Base-by-base conservation (phyloP, 805 yeast species). In the Metschnikowia corniflorae region DNA sequence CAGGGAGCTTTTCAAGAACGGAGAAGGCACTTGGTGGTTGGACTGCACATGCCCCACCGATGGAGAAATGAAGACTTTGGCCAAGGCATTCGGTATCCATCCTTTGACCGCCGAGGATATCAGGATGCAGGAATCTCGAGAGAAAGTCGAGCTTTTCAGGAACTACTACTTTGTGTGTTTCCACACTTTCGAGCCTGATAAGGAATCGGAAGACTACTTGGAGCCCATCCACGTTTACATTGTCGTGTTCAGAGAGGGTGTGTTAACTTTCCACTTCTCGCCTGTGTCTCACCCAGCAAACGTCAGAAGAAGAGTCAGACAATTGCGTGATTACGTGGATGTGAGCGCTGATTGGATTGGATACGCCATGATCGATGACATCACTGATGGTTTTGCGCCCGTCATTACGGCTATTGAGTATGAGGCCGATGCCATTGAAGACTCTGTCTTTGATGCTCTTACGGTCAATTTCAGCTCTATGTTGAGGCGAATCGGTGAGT, bases 21-120 rank as follows among this genome's bases (percentile, higher is more conserved):
- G 81, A 14, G 80, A 81, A 39, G 82, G 88, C 2, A 80, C 88
- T 5, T 89, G 97, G 97, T 91, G 97, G 97, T 67, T 93, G 29
- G 97, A 93, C 59, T 88, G 97, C 57, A 70, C 79, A 27, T 83
- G 95, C 54, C 97, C 98, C 5, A 86, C 96, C 0, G 97, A 91
- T 55, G 80, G 80, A 15, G 98, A 93, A 63, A 87, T 93, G 96
- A 84, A 84, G 55, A 80, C 86, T 51, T 60, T 93, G 26, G 82
- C 96, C 7, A 89, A 89, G 53, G 93, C 97, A 0, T 91, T 91
- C 61, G 96, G 96, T 7, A 86, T 91, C 63, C 98, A 91, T 69
- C 98, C 98, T 20, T 79, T 91, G 70, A 91, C 98, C 0, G 88
- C 96, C 1, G 98, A 91, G 65, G 98, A 91, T 79, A 89, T 91